Evolutionary conservation across 2,329 filamentous ascomycete genomes (phyloP).

Genomic region (Zasmidium angulare): DNA sequence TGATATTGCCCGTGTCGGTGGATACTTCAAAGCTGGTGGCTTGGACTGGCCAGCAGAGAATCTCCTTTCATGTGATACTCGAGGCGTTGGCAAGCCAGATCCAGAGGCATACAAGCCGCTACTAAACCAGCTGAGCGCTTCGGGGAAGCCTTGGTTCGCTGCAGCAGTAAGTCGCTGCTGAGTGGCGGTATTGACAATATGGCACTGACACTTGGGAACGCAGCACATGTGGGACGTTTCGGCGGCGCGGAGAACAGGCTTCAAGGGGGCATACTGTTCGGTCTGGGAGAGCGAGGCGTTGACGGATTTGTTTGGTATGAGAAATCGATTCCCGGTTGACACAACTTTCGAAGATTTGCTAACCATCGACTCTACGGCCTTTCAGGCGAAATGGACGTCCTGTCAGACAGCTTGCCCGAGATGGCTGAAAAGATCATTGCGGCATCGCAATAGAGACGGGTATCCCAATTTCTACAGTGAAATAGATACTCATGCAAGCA

Average conservation of each 20-base stretch:
- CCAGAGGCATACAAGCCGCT: slow-evolving; percentile 48
- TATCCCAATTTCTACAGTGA: too few relatives aligned
- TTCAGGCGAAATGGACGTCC: slow-evolving; percentile 48
- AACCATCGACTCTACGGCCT: neutral
- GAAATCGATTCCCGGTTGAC: too few relatives aligned
- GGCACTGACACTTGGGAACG: neutral
- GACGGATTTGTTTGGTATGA: slow-evolving; percentile 45
- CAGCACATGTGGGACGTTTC: slow-evolving; percentile 55
- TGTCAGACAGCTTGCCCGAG: slow-evolving; percentile 46
- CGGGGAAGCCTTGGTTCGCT: slow-evolving; percentile 52
- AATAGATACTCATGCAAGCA: neutral
- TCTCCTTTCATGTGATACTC: slow-evolving; percentile 52
- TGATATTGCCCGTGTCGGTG: slow-evolving; percentile 48
- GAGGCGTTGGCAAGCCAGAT: slow-evolving; percentile 51
- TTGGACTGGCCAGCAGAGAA: slow-evolving; percentile 53
- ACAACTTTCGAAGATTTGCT: neutral
- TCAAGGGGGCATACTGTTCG: slow-evolving; percentile 55
- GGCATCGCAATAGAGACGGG: slow-evolving; percentile 11
- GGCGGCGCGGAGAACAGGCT: slow-evolving; percentile 48
- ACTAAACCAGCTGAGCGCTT: slow-evolving; percentile 40
- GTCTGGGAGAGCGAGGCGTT: slow-evolving; percentile 53
- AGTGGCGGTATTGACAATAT: slow-evolving; percentile 33
- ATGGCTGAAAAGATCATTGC: slow-evolving; percentile 47
- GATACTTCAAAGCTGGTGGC: slow-evolving; percentile 50
- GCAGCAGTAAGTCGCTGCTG: neutral